A percentile compares a stretch with the other conserved stretches of the same genome.
phyloP scores from a whole-genome alignment of 257 asterid species.

The Linaria vulgaris region DNA sequence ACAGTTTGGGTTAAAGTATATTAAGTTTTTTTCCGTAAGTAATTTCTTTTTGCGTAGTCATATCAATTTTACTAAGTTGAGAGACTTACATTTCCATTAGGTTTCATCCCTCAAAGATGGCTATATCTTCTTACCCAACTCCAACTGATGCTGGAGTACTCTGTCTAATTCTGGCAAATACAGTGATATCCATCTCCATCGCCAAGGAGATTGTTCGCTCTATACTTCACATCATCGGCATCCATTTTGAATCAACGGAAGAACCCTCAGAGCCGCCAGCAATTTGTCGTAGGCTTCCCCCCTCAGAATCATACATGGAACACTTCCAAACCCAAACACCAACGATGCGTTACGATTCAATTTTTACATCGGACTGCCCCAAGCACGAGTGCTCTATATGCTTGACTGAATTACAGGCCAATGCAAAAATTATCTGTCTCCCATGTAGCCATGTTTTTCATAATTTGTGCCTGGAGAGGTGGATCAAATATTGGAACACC shows the following conservation, averaged over 20 bases:
- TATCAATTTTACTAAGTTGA: slow-evolving; percentile 23
- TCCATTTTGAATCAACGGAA: slow-evolving; percentile 65
- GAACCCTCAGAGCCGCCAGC: slow-evolving; percentile 56
- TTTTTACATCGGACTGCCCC: slow-evolving; percentile 28
- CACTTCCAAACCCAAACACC: slow-evolving; percentile 71
- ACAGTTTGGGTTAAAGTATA: neutral
- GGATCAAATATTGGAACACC: slow-evolving; percentile 78
- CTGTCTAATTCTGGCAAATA: slow-evolving; percentile 75
- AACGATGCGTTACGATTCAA: slow-evolving; percentile 53
- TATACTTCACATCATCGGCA: slow-evolving; percentile 66
- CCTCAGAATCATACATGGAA: slow-evolving; percentile 73
- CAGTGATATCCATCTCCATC: slow-evolving; percentile 79
- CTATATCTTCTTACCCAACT: slow-evolving; percentile 74
- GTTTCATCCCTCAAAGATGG: slow-evolving; percentile 47
- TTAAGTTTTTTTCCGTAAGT: neutral
- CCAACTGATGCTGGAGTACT: slow-evolving; percentile 90
- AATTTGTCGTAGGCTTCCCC: slow-evolving; percentile 32
- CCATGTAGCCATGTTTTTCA: slow-evolving; percentile 88
- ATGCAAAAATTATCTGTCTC: slow-evolving; percentile 66
- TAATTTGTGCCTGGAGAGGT: slow-evolving; percentile 66
- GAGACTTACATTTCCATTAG: slow-evolving; percentile 25
- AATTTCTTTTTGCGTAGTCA: neutral
- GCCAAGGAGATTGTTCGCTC: slow-evolving; percentile 74
- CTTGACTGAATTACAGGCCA: slow-evolving; percentile 59
- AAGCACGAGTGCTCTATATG: slow-evolving; percentile 78